Evolutionary conservation across 352 stramenopile genomes (phyloP).

Genomic region (Globisporangium polare): DNA sequence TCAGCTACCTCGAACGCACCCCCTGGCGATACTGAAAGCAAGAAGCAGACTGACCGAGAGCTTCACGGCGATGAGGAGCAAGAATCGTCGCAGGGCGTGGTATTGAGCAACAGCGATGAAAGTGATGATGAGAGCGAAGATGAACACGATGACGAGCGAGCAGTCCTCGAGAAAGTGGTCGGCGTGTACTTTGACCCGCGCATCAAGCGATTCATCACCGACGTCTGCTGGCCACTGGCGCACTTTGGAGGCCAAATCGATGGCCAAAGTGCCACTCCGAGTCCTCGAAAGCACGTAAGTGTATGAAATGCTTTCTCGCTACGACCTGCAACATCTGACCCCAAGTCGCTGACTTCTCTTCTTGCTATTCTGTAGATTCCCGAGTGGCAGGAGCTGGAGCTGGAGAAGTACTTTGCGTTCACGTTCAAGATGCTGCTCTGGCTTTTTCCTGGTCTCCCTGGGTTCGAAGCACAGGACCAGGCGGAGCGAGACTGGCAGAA

Average conservation of each 20-base stretch:
- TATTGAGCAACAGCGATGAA: not conserved
- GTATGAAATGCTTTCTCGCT: no score
- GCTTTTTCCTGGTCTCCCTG: slow-evolving; percentile 45
- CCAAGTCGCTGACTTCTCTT: no score
- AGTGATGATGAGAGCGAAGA: not conserved
- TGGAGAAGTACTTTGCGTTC: slow-evolving; percentile 45
- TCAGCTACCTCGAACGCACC: not conserved
- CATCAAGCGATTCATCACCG: slow-evolving; percentile 34
- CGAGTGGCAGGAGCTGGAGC: slow-evolving; percentile 34
- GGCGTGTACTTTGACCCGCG: slow-evolving; percentile 37
- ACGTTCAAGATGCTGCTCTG: slow-evolving; percentile 41
- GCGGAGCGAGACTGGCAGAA: slow-evolving; percentile 39
- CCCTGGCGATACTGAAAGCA: not conserved
- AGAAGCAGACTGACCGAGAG: no score
- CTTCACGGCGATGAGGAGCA: not conserved
- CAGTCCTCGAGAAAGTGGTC: slow-evolving; percentile 16
- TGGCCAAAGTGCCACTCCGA: not conserved
- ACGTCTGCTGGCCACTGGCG: slow-evolving; percentile 44
- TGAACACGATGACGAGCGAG: not conserved
- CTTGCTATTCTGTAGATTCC: slow-evolving; percentile 13
- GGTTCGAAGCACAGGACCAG: slow-evolving; percentile 36
- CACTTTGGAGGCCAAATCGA: slow-evolving; percentile 25
- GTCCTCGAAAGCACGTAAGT: slow-evolving; percentile 1
- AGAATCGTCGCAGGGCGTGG: not conserved
- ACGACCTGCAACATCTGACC: not conserved